A percentile compares a stretch with the other conserved stretches of the same genome.
phyloP scores from a whole-genome alignment of 1,284 basidiomycete species.

The Golubevia pallescens region DNA sequence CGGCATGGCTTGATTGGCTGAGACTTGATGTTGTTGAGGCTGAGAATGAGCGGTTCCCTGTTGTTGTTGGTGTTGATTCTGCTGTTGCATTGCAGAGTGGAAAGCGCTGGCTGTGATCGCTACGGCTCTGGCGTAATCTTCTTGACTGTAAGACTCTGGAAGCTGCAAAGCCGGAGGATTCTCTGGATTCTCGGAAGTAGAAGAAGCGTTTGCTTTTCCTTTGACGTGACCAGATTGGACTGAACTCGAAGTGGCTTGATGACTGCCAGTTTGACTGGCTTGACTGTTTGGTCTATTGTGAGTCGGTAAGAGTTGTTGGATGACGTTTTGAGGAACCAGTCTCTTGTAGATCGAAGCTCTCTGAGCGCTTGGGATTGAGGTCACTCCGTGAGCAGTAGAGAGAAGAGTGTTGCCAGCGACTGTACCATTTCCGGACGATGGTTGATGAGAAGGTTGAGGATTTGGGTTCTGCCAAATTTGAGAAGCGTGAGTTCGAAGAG shows the following conservation, averaged over 20 bases:
- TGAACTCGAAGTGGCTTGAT: neutral
- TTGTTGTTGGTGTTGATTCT: constrained; percentile 10
- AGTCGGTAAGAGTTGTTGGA: constrained; percentile 52
- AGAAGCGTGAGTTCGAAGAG: constrained; percentile 92
- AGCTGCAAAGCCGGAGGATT: constrained; percentile 26
- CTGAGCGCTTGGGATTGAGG: constrained; percentile 64
- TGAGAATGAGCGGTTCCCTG: constrained; percentile 9
- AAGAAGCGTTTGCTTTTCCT: neutral
- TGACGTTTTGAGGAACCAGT: constrained; percentile 64
- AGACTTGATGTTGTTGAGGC: neutral
- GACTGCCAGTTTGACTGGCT: neutral
- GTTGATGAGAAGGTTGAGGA: constrained; percentile 10
- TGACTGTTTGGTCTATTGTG: constrained; percentile 7
- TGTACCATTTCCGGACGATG: no score
- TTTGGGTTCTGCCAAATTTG: constrained; percentile 94
- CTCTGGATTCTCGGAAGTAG: constrained; percentile 1
- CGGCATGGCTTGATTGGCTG: constrained; percentile 19
- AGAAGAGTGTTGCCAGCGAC: no score
- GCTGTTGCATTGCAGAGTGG: constrained; percentile 36
- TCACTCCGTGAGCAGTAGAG: constrained; percentile 26
- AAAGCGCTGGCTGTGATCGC: constrained; percentile 47
- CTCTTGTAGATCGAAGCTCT: constrained; percentile 79
- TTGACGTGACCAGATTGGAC: neutral
- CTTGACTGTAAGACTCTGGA: constrained; percentile 38
- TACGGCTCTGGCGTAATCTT: constrained; percentile 47